Evolutionary conservation across 352 stramenopile genomes (phyloP).

Genomic region (Pilasporangium apinafurcum): DNA sequence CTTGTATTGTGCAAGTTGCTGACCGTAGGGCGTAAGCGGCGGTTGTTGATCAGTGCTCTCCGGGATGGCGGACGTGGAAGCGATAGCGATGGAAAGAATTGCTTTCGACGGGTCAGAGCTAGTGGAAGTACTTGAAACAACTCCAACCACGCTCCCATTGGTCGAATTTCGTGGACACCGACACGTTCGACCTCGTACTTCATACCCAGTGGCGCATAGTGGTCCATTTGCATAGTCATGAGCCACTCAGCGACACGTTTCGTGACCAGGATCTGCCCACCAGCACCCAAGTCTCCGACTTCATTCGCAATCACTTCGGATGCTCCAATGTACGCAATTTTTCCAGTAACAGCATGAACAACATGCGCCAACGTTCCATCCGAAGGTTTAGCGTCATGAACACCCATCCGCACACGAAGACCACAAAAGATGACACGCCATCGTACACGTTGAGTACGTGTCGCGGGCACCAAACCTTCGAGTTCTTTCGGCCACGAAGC

Average conservation of each 20-base stretch:
- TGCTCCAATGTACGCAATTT: conserved; percentile 38
- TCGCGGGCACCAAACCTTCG: conserved; percentile 33
- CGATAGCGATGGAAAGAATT: conserved; percentile 11
- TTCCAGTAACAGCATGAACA: conserved; percentile 38
- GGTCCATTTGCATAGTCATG: too few relatives aligned
- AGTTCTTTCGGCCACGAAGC: conserved; percentile 60
- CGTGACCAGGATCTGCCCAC: conserved; percentile 47
- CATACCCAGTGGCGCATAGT: conserved; percentile 16
- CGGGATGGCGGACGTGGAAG: too few relatives aligned
- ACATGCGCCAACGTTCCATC: conserved; percentile 9
- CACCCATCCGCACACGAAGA: conserved; percentile 29
- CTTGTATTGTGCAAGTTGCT: too few relatives aligned
- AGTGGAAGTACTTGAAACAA: conserved; percentile 35
- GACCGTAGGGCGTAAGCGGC: too few relatives aligned
- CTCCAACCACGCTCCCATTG: conserved; percentile 29
- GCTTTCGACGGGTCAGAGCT: conserved; percentile 7
- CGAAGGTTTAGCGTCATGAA: conserved; percentile 5
- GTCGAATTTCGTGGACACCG: conserved; percentile 23
- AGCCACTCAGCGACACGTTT: conserved; percentile 40
- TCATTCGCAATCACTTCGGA: conserved; percentile 44
- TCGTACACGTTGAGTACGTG: conserved; percentile 17
- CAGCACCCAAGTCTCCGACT: conserved; percentile 37
- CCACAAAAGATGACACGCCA: conserved; percentile 40
- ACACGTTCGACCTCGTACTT: conserved; percentile 19
- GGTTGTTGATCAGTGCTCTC: too few relatives aligned